Evolutionary conservation across 768 basidiomycete genomes (phyloP).

Genomic region (Mycena vitilis): DNA sequence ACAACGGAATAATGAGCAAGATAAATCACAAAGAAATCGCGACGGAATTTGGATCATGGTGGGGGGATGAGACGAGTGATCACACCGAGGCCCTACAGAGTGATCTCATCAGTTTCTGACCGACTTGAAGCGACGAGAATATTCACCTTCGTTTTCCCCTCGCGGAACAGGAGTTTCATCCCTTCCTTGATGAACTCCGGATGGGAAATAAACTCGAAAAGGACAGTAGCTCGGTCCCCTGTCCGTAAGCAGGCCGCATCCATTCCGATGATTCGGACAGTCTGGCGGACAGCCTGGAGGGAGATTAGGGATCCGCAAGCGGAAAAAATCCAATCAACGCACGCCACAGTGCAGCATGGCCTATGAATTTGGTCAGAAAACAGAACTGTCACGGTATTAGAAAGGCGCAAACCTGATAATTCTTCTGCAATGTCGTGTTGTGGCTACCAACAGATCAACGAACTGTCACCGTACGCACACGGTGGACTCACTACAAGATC

Average conservation of each 20-base stretch:
- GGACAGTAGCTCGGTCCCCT: constrained; percentile 94
- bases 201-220: constrained; percentile 93
- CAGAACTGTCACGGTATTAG: constrained; percentile 7
- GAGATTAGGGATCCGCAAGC: constrained; percentile 8
- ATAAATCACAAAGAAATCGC: constrained; percentile 27
- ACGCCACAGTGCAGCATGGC: constrained; percentile 96
- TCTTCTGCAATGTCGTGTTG: constrained; percentile 92
- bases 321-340: constrained; percentile 41
- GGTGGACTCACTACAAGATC: constrained; percentile 77
- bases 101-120: constrained; percentile 13
- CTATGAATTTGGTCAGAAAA: constrained; percentile 44
- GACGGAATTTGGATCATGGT: constrained; percentile 5
- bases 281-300: constrained; percentile 87
- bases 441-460: constrained; percentile 60
- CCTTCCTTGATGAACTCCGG: constrained; percentile 94
- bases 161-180: constrained; percentile 92
- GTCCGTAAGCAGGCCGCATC: constrained; percentile 92
- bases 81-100: constrained; percentile 76
- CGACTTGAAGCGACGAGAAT: not conserved
- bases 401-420: constrained; percentile 78
- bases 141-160: constrained; percentile 93
- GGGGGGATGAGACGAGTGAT: constrained; percentile 64
- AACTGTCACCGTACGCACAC: not conserved
- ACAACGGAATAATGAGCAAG: constrained; percentile 32
- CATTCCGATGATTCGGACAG: constrained; percentile 90